A percentile compares a stretch with the other conserved stretches of the same genome.
Evolutionary conservation across 305 asterid species (phyloP).

Genomic region (Solanum aculeatissimum): DNA sequence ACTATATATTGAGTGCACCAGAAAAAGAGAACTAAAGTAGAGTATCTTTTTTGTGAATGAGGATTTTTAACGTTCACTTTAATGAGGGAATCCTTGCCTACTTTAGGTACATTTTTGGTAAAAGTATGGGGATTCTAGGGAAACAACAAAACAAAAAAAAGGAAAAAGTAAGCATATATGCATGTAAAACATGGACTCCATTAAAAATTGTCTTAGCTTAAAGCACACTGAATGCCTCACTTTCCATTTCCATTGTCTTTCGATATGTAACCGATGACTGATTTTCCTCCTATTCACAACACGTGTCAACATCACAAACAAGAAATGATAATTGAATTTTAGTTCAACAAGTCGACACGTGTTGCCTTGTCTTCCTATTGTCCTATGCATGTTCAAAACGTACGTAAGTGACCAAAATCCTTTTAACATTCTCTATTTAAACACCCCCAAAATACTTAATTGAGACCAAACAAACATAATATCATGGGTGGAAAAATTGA

Average conservation of each 20-base stretch:
- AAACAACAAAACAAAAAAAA: not conserved
- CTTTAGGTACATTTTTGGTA: not conserved
- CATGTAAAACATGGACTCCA: not conserved
- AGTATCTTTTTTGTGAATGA: not conserved
- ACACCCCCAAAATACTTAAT: not conserved
- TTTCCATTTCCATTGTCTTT: not conserved
- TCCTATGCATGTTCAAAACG: slow-evolving; percentile 22
- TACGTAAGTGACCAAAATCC: slow-evolving; percentile 2
- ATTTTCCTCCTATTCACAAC: not conserved
- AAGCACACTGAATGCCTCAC: not conserved
- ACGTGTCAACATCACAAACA: not conserved
- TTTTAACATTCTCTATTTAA: not conserved
- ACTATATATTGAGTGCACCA: not conserved
- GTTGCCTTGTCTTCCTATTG: slow-evolving; percentile 1
- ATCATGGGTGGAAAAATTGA: slow-evolving; percentile 28
- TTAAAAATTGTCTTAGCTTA: not conserved
- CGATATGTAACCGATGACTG: not conserved
- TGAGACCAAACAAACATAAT: not conserved
- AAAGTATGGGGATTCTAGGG: not conserved
- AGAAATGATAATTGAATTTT: not conserved
- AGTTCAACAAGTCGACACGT: slow-evolving; percentile 3
- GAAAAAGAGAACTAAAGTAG: not conserved
- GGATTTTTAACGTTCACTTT: not conserved
- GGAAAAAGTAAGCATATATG: not conserved
- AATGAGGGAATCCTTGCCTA: not conserved